A percentile compares a stretch with the other conserved stretches of the same genome.
Conservation (phyloP, 805 yeast species). For the Candida germanica region DNA sequence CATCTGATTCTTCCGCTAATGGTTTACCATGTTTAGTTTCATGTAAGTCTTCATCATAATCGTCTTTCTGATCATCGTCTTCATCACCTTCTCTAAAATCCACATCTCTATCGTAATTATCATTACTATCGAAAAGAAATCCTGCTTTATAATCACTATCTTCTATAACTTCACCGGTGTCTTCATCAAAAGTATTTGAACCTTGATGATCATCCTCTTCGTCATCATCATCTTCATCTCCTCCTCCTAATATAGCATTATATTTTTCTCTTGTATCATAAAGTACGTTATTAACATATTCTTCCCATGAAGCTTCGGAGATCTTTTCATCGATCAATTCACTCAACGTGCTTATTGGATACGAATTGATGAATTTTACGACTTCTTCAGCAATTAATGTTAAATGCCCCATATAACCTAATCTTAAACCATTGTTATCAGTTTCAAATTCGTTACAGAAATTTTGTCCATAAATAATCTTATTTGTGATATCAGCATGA, state of each 20-base stretch:
- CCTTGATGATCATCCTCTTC: slow-evolving; percentile 26
- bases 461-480: slow-evolving; percentile 49
- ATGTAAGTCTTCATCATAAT: slow-evolving; percentile 1
- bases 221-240: slow-evolving; percentile 45
- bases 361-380: slow-evolving; percentile 68
- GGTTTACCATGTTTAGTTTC: neutral
- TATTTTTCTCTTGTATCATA: slow-evolving; percentile 91
- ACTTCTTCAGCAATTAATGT: slow-evolving; percentile 95
- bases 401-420: slow-evolving; percentile 96
- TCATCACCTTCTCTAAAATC: slow-evolving; percentile 19
- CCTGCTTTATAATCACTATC: slow-evolving; percentile 27
- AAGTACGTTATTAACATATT: slow-evolving; percentile 76
- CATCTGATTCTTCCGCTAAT: slow-evolving; percentile 30
- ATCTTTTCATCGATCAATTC: slow-evolving; percentile 36
- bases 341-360: slow-evolving; percentile 36
- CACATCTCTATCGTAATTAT: slow-evolving; percentile 28
- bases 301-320: slow-evolving; percentile 61
- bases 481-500: slow-evolving; percentile 39
- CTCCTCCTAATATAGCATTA: slow-evolving; percentile 91
- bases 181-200: slow-evolving; percentile 33
- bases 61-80: slow-evolving; percentile 8
- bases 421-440: slow-evolving; percentile 52
- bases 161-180: slow-evolving; percentile 37
- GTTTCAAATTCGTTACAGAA: slow-evolving; percentile 59
- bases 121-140: slow-evolving; percentile 27